Evolutionary conservation across 768 basidiomycete genomes (phyloP).

Genomic region (Suillus paluster): DNA sequence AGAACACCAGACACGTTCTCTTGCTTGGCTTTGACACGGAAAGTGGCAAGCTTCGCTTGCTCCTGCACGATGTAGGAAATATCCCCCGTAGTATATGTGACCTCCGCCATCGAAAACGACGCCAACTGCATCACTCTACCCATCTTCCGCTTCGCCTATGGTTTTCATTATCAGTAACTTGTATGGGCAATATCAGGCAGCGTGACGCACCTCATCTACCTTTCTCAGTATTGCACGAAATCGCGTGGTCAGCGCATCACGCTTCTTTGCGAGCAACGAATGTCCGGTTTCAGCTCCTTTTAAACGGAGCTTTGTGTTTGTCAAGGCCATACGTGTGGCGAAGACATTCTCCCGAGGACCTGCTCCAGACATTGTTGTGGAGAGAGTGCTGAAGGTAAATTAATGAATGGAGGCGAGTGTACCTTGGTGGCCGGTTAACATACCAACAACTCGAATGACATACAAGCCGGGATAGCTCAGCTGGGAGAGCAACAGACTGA

Average conservation of each 20-base stretch:
- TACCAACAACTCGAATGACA: not conserved
- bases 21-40: conserved; percentile 92
- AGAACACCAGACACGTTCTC: conserved; percentile 99
- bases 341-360: conserved; percentile 93
- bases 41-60: conserved; percentile 87
- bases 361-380: conserved; percentile 77
- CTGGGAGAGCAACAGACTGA: conserved; percentile 80
- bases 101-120: conserved; percentile 98
- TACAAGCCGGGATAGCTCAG: conserved; percentile 66
- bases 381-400: conserved; percentile 4
- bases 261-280: conserved; percentile 94
- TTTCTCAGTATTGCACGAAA: conserved; percentile 94
- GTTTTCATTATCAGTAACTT: conserved; percentile 24
- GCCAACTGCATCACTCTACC: conserved; percentile 98
- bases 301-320: conserved; percentile 86
- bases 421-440: not conserved
- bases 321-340: conserved; percentile 96
- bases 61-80: conserved; percentile 98
- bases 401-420: not conserved
- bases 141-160: conserved; percentile 97
- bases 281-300: conserved; percentile 96
- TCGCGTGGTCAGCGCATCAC: conserved; percentile 93
- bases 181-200: not conserved
- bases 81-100: conserved; percentile 96
- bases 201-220: conserved; percentile 88